Evolutionary conservation across 2,329 filamentous ascomycete species (phyloP), one percentile per base, ranked within the genome.

Genomic region (Claviceps citrina): DNA sequence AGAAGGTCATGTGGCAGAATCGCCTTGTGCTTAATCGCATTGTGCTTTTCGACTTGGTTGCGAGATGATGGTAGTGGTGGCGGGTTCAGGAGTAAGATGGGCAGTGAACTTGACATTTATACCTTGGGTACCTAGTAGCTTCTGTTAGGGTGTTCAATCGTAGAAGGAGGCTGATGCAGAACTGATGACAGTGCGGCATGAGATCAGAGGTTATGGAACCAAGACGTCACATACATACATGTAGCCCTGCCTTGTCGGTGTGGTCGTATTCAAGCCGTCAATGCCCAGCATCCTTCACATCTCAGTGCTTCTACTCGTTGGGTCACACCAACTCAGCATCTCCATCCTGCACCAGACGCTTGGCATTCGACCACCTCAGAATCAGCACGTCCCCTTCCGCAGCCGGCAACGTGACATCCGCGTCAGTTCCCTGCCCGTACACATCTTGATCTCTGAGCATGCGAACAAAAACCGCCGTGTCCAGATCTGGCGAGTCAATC

Each of bases 401-500:
- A 40, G 73, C 67, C 46, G 76, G 67, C 56, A 83, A 54, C 44
- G 64, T 56, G 58, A 67, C 62, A 64, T 84, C 79, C 46, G 59
- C 66, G 47, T 82, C 77, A 7, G 76, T 77, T 10, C 79, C 78
- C 46, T 69, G 68, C 6, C 76, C 71, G 42, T 67, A 63, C 10
- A 78, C 70, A 5, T 71, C 64, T 3, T 67, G 64, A 51, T 81
- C 75, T 40, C 66, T 68, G 39, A 87, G 60, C 36, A 83, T 69
- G 45, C 89, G 69, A 31, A 86, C 76, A 59, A 98, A 95, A 2
- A 96, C 87, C 7, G 85, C 85, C 2, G 73, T 70, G 44, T 91
- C 82, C 36, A 77, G 63, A 56, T 96, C 91, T 0, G 91, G 91
- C 2, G 73, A 68, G 54, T 94, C 86, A 24, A 96, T 76, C 91